Evolutionary conservation across 345 rosid genomes (phyloP).

Genomic region (Brassica cretica): DNA sequence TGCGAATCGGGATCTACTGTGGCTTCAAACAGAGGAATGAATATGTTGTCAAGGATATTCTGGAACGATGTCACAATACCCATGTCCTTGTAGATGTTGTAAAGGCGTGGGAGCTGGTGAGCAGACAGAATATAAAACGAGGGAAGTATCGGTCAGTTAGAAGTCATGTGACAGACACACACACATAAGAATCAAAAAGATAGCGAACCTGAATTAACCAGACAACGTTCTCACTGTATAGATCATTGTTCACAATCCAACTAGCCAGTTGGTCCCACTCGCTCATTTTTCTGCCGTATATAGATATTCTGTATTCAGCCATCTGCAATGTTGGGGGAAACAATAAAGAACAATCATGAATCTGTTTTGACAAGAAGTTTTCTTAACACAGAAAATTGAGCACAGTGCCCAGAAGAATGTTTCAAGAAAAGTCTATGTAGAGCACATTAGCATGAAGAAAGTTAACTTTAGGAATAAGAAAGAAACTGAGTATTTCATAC

Average conservation of each 20-base stretch:
- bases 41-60: constrained; percentile 96
- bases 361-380: neutral
- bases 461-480: neutral
- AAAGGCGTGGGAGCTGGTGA: constrained; percentile 89
- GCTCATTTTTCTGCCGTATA: constrained; percentile 97
- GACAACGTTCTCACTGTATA: constrained; percentile 95
- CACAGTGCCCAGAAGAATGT: neutral
- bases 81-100: constrained; percentile 97
- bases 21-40: constrained; percentile 96
- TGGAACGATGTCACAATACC: constrained; percentile 99
- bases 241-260: constrained; percentile 98
- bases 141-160: constrained; percentile 12
- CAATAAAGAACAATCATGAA: neutral
- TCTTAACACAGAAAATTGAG: neutral
- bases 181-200: constrained; percentile 8
- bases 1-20: constrained; percentile 99
- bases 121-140: constrained; percentile 12
- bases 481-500: neutral
- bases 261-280: constrained; percentile 99
- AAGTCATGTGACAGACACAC: constrained; percentile 1
- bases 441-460: constrained; percentile 5
- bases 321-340: constrained; percentile 51
- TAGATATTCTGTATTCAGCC: constrained; percentile 98
- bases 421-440: neutral
- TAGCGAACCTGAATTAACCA: constrained; percentile 96